These are phyloP conservation scores for Linum tenue DNA, from an alignment of 345 rosid genomes.

Conservation along the genomic window DNA sequence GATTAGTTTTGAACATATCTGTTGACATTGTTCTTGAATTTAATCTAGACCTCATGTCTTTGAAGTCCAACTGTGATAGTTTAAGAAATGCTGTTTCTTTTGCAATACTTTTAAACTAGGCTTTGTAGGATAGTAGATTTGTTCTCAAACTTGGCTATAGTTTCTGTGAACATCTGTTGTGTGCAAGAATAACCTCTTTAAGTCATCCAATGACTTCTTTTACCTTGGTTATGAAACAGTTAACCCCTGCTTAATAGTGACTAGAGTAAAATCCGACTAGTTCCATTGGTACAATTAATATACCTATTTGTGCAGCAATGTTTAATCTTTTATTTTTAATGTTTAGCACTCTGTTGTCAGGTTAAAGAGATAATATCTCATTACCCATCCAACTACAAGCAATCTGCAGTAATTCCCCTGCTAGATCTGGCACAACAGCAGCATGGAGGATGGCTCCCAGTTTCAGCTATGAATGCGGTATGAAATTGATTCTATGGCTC, in stretches of 20 bases:
- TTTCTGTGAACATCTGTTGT: not conserved
- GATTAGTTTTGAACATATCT: no score
- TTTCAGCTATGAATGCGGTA: conserved; percentile 98
- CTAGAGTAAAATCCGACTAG: no score
- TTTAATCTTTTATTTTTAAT: not conserved
- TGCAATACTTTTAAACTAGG: not conserved
- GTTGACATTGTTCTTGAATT: no score
- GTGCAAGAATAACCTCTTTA: no score
- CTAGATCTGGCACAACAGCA: conserved; percentile 99
- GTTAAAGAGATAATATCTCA: conserved; percentile 87
- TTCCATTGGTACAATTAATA: not conserved
- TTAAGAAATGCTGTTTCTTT: no score
- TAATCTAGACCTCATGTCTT: no score
- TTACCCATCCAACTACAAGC: conserved; percentile 97
- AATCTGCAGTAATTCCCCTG: conserved; percentile 91
- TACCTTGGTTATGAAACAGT: no score
- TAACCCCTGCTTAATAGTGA: no score
- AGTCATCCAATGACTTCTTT: no score
- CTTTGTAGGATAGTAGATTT: not conserved
- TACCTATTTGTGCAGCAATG: not conserved
- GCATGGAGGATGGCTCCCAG: conserved; percentile 99
- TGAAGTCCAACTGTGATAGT: no score
- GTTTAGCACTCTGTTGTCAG: conserved; percentile 22
- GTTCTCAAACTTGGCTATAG: not conserved
- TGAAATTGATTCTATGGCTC: conserved; percentile 2